Evolutionary conservation across 768 basidiomycete species (phyloP).

Genomic region (Trametes cubensis): DNA sequence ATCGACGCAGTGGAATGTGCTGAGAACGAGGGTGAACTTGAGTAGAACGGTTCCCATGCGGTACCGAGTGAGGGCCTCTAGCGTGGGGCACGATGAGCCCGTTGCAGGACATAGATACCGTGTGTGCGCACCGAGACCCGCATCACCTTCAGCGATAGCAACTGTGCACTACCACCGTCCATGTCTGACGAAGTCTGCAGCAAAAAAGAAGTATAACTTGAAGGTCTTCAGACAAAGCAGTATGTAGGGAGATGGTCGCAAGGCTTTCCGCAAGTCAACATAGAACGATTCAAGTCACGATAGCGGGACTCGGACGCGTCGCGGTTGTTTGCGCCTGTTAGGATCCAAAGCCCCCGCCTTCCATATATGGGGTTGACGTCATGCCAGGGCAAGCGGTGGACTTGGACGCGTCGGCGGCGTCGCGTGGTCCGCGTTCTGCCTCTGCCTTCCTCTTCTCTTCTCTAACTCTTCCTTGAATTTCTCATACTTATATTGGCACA

Average conservation of each 20-base stretch:
- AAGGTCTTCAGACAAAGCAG: too few species aligned
- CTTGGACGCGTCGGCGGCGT: too few species aligned
- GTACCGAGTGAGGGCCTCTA: constrained; percentile 66
- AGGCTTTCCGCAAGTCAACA: background rate
- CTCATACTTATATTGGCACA: background rate
- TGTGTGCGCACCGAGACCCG: constrained; percentile 74
- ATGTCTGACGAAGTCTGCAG: constrained; percentile 9
- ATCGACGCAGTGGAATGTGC: constrained; percentile 80
- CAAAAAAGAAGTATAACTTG: background rate
- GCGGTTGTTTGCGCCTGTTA: constrained; percentile 31
- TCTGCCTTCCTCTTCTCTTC: background rate
- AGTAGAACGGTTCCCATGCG: constrained; percentile 88
- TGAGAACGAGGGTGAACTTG: constrained; percentile 78
- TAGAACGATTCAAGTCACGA: too few species aligned
- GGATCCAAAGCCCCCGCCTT: constrained; percentile 27
- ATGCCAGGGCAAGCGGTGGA: constrained; percentile 14
- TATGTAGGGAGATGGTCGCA: too few species aligned
- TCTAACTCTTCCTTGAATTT: background rate
- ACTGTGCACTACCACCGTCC: constrained; percentile 64
- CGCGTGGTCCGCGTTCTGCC: too few species aligned
- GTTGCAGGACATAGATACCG: background rate
- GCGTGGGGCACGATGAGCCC: constrained; percentile 9
- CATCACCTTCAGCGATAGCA: constrained; percentile 85
- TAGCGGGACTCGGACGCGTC: too few species aligned
- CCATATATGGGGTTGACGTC: constrained; percentile 29